Conservation (phyloP, 768 basidiomycete genomes). For the Leccinum boreale region DNA sequence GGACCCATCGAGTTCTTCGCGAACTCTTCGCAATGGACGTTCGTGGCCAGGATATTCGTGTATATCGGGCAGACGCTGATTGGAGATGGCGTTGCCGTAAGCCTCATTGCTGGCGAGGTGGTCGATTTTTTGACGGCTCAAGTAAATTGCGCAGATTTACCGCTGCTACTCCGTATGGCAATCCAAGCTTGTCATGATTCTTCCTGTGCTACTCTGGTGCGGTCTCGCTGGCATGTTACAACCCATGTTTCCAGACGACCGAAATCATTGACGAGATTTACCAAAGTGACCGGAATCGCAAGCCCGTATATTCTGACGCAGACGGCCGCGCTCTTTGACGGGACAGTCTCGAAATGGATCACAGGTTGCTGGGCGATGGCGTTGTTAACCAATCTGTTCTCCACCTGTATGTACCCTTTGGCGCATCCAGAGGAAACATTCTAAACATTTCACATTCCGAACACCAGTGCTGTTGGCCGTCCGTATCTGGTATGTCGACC, state of each 20-base stretch:
- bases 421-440: not conserved
- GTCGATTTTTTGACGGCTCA: not conserved
- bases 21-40: not conserved
- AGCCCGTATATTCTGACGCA: constrained; percentile 11
- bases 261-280: not conserved
- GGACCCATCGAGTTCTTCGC: not conserved
- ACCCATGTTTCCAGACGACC: not conserved
- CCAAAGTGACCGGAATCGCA: constrained; percentile 13
- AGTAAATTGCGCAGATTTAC: not conserved
- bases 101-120: not conserved
- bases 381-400: not conserved
- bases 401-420: not conserved
- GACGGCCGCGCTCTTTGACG: not conserved
- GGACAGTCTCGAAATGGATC: not conserved
- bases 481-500: not conserved
- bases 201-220: not conserved
- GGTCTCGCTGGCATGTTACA: not conserved
- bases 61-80: not conserved
- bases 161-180: not conserved
- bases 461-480: not conserved
- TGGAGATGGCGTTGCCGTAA: not conserved
- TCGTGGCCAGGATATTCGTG: not conserved
- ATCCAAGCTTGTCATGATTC: not conserved
- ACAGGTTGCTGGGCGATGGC: not conserved
- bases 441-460: not conserved